Percentiles rank a stretch among this genome's conserved stretches.
Conservation (phyloP, 148 eudicot species). For the Amaranthus hypochondriacus region DNA sequence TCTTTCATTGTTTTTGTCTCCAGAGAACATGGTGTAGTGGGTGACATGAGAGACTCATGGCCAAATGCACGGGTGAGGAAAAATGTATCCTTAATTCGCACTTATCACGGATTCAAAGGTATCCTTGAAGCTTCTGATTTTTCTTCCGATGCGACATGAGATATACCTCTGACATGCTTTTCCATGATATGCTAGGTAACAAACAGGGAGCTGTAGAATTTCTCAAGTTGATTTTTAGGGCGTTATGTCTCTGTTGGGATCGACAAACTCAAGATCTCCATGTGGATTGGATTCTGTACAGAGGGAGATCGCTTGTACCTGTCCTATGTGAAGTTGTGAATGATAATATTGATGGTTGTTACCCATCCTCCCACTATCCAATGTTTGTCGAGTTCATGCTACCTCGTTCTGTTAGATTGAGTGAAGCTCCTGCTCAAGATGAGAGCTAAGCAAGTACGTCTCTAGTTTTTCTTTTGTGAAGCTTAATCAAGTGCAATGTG, state of each 20-base stretch:
- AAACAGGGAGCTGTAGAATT: conserved; percentile 90
- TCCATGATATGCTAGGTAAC: conserved; percentile 48
- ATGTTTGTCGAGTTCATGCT: conserved; percentile 89
- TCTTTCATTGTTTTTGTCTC: not conserved
- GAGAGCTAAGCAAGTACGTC: conserved; percentile 25
- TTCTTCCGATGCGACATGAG: not conserved
- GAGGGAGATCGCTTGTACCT: conserved; percentile 86
- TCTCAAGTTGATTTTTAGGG: conserved; percentile 82
- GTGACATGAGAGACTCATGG: conserved; percentile 99
- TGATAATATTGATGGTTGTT: conserved; percentile 76
- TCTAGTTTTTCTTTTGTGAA: no score
- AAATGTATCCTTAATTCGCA: conserved; percentile 75
- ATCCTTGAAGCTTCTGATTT: not conserved
- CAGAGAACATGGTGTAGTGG: conserved; percentile 93
- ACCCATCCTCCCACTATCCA: conserved; percentile 95
- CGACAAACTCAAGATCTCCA: conserved; percentile 98
- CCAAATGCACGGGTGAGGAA: conserved; percentile 90
- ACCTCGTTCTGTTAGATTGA: conserved; percentile 77
- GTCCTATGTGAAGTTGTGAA: conserved; percentile 83
- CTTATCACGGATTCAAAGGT: conserved; percentile 99
- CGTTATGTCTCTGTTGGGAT: conserved; percentile 99
- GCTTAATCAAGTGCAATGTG: no score
- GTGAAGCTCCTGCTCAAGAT: conserved; percentile 51
- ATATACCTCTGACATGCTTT: conserved; percentile 4
- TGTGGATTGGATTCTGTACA: conserved; percentile 79